phyloP scores from a whole-genome alignment of 306 rosid species.

The Fragaria iinumae region DNA sequence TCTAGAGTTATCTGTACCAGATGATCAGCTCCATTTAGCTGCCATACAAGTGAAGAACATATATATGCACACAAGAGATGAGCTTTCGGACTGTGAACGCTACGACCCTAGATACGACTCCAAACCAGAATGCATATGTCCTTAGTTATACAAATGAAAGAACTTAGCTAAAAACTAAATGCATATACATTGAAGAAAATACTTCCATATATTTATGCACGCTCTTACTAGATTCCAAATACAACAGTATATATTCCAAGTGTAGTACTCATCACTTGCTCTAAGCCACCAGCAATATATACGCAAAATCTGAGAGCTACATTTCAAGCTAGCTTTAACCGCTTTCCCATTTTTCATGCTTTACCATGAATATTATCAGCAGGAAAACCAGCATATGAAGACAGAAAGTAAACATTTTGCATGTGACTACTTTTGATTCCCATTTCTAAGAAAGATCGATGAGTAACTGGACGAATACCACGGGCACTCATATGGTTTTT shows the following conservation, averaged over 20 bases:
- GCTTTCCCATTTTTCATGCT: not conserved
- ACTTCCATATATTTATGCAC: not conserved
- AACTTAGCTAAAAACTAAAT: not conserved
- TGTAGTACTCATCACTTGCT: not conserved
- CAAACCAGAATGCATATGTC: not conserved
- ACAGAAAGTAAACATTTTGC: not conserved
- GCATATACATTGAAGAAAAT: not conserved
- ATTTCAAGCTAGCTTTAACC: not conserved
- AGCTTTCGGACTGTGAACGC: not conserved
- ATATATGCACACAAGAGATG: not conserved
- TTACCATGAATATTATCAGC: slow-evolving; percentile 3
- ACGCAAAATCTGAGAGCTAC: slow-evolving; percentile 5
- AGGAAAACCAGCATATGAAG: slow-evolving; percentile 1
- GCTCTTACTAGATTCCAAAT: not conserved
- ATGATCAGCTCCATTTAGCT: not conserved
- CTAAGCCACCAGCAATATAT: not conserved
- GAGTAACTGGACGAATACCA: not conserved
- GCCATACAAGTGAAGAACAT: not conserved
- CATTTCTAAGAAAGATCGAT: not conserved
- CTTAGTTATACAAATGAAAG: not conserved
- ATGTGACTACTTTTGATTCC: not conserved
- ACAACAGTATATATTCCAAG: not conserved
- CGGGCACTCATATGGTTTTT: not conserved
- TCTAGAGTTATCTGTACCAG: not conserved
- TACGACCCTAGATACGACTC: not conserved